These are phyloP conservation scores for Polyplosphaeria fusca DNA, from an alignment of 495 filamentous ascomycete species.

Conservation along the genomic window DNA sequence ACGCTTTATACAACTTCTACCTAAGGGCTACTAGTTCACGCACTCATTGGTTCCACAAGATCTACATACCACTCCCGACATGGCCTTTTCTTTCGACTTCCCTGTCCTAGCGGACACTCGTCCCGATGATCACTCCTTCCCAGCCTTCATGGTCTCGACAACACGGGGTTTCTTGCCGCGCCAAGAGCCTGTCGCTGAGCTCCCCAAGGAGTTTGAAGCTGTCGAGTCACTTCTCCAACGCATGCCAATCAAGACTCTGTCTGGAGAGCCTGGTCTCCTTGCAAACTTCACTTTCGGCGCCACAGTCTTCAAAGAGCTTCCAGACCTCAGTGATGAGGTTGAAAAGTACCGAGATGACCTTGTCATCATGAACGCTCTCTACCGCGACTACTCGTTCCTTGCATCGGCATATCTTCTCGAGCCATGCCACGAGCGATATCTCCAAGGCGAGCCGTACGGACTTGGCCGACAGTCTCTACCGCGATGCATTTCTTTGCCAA, in stretches of 20 bases:
- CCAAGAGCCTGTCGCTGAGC: slow-evolving; percentile 54
- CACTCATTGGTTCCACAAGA: no score
- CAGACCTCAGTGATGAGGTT: slow-evolving; percentile 68
- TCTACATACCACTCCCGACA: no score
- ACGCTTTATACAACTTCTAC: no score
- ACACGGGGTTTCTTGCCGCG: slow-evolving; percentile 75
- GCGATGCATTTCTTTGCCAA: slow-evolving; percentile 64
- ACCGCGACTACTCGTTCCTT: slow-evolving; percentile 86
- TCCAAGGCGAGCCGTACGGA: slow-evolving; percentile 67
- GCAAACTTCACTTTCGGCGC: slow-evolving; percentile 68
- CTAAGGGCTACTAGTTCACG: no score
- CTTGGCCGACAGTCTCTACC: slow-evolving; percentile 70
- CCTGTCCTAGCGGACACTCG: slow-evolving; percentile 56
- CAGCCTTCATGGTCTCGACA: slow-evolving; percentile 80
- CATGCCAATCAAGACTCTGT: slow-evolving; percentile 68
- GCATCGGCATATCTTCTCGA: slow-evolving; percentile 88
- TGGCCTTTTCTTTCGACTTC: slow-evolving; percentile 43
- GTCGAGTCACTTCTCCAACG: slow-evolving; percentile 67
- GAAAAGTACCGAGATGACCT: slow-evolving; percentile 68
- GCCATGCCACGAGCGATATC: slow-evolving; percentile 77
- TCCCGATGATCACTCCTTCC: slow-evolving; percentile 58
- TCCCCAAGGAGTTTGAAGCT: slow-evolving; percentile 66
- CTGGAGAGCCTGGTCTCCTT: slow-evolving; percentile 72
- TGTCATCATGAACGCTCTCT: slow-evolving; percentile 74
- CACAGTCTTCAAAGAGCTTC: slow-evolving; percentile 60